phyloP scores from a whole-genome alignment of 495 filamentous ascomycete species.

The Talaromyces adpressus region DNA sequence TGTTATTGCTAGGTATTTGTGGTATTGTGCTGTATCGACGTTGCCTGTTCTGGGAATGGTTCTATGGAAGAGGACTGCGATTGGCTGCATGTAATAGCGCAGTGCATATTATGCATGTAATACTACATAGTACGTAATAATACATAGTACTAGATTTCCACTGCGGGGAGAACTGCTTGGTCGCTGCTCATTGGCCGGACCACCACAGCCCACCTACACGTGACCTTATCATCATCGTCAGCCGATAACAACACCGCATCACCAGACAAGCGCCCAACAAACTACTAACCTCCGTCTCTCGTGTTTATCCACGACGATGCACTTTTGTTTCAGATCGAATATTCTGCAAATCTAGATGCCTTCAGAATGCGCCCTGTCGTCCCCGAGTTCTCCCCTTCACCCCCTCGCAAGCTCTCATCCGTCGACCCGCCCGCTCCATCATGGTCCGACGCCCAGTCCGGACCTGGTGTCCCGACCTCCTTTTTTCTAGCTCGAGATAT shows the following conservation, averaged over 20 bases:
- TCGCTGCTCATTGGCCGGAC: neutral
- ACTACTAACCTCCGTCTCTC: neutral
- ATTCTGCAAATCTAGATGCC: conserved; percentile 2
- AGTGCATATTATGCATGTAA: neutral
- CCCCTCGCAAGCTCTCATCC: conserved; percentile 28
- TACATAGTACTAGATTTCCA: neutral
- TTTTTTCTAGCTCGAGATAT: conserved; percentile 42
- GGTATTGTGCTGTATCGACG: neutral
- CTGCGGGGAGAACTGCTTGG: neutral
- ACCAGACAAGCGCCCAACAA: neutral
- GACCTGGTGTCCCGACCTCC: conserved; percentile 28
- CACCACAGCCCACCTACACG: neutral
- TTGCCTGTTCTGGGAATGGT: neutral
- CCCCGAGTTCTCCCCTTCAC: conserved; percentile 23
- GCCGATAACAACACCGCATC: conserved; percentile 1
- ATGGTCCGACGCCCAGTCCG: conserved; percentile 32
- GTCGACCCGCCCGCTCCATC: conserved; percentile 20
- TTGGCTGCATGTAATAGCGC: neutral
- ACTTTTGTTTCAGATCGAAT: neutral
- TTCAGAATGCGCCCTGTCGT: conserved; percentile 34
- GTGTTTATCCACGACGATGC: neutral
- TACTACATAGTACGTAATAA: neutral
- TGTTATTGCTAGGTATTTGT: neutral
- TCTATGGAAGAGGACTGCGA: neutral
- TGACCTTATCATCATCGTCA: conserved; percentile 8